Base-by-base conservation (phyloP, 805 yeast genomes). In the Candida qinlingensis region DNA sequence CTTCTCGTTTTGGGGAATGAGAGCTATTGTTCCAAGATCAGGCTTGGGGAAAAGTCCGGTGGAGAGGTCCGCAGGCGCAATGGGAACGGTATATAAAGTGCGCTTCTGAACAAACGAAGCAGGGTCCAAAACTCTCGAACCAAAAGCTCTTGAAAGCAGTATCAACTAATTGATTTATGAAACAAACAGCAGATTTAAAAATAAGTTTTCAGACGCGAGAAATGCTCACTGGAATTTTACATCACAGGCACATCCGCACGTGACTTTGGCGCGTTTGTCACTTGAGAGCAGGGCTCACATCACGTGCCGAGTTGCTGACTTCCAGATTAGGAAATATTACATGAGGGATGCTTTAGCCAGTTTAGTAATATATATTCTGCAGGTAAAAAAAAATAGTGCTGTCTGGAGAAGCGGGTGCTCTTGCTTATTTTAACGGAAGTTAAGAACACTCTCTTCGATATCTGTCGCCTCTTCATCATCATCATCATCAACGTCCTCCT, bases 401-500 rank as follows among this genome's bases (percentile, higher is more conserved):
- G 19, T 19, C 19, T 19, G 19, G 19, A 19, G 19, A 19, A 19
- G 19, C 19, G 19, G 19, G 19, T 19, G 19, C 19, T 19, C 19
- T 19, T 3, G 19, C 19, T 3, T 19, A 19, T 19, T 19, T 19
- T 31, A 31, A 31, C 34, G 34, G 34, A 31, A 31, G 13, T 26
- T 26, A 27, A 7, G n/a, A 11, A 26, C 7, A 11, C 38, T 34
- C 26, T 34, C 33, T n/a, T 52, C 52, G 4, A 38, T 38, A 19
- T 50, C 55, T 5, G 54, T 52, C n/a, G 45, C 56, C 26, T 56
- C 59, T 28, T 55, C 60, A 9, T 65, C 70, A 10, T 58, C 70
- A 10, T 58, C 63, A 4, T 64, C 72, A 10, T 65, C 69, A 25
- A 66, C 68, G 25, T 66, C 68, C 28, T 70, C 65, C 43, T 69